Conservation (phyloP, 2,329 filamentous ascomycete species). For the Exophiala alcalophila region DNA sequence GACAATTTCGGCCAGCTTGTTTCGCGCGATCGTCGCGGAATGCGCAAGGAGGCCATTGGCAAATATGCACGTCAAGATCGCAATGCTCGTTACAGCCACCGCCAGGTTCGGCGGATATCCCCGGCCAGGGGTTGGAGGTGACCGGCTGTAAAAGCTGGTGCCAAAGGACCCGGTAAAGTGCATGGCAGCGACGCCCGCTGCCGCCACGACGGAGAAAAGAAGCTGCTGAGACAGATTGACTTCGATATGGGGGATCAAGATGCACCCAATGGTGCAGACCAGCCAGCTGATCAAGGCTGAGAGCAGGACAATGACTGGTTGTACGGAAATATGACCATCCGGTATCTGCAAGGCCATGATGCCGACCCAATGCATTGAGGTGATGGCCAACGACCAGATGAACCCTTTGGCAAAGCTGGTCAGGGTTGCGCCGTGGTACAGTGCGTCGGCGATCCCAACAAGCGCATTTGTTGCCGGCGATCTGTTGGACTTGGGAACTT, state of each 20-base stretch:
- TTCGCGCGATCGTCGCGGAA: conserved; percentile 37
- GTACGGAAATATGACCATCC: conserved; percentile 31
- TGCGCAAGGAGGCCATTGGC: conserved; percentile 38
- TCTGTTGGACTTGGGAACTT: conserved; percentile 1
- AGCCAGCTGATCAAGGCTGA: conserved; percentile 37
- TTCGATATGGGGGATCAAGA: conserved; percentile 37
- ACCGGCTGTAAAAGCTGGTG: conserved; percentile 34
- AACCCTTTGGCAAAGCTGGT: conserved; percentile 34
- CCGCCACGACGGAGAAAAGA: conserved; percentile 35
- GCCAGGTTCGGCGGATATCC: conserved; percentile 36
- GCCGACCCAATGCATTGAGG: conserved; percentile 37
- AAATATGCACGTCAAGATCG: conserved; percentile 36
- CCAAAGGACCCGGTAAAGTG: conserved; percentile 38
- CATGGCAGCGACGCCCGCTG: conserved; percentile 37
- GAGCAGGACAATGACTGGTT: conserved; percentile 31
- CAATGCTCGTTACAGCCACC: conserved; percentile 34
- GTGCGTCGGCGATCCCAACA: conserved; percentile 14
- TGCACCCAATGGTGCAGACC: conserved; percentile 35
- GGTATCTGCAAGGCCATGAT: conserved; percentile 35
- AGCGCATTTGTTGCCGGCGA: conserved; percentile 13
- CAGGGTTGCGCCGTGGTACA: conserved; percentile 31
- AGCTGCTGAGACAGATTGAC: conserved; percentile 35
- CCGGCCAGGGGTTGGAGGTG: conserved; percentile 27
- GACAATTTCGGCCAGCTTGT: conserved; percentile 37
- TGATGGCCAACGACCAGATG: conserved; percentile 36